Base-by-base conservation (phyloP, 257 asterid species). In the Datura wrightii region DNA sequence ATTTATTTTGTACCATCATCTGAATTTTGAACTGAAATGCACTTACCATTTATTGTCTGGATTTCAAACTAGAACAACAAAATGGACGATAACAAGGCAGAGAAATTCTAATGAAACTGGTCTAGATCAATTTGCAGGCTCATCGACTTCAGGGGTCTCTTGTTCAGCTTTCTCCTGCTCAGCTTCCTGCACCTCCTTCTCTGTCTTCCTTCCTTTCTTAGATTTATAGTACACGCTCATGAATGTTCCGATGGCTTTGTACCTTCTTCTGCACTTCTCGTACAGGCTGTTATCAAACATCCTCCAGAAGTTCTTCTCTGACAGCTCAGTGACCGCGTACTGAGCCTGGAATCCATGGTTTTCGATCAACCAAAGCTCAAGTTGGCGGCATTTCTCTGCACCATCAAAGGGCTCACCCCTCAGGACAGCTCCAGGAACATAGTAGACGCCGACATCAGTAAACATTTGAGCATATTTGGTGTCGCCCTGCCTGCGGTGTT, bases 311-410 rank as follows among this genome's bases (percentile, higher is more conserved):
- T 84, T 90, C 94, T 92, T 96, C 90, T 96, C 99, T 0, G 70
- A 84, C 65, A 96, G 92, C 91, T 96, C 99, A 6, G 99, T 92
- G 70, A 96, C 99, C 0, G 98, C 95, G 46, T 96, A 94, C 67
- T 96, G 99, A 41, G 99, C 98, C 88, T 96, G 99, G 92, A 90
- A 96, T 6, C 98, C 97, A 8, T 92, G 97, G 94, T 94, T 96
- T 80, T 93, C 98, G 0, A 94, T 94, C 94, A 96, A 62, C 99
- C 98, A 94, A 78, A 69, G 82, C 90, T 96, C 98, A 91, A 96
- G 19, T 19, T 54, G 67, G 44, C 97, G 93, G 65, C 94, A 97
- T 1, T 98, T 97, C 82, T 83, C 97, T n/a, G 91, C 65, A n/a
- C 99, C 98, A 71, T 96, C 99, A 41, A 90, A 96, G 24, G 59